phyloP scores from a whole-genome alignment of 768 basidiomycete species.

The Xerocomellus chrysenteron region DNA sequence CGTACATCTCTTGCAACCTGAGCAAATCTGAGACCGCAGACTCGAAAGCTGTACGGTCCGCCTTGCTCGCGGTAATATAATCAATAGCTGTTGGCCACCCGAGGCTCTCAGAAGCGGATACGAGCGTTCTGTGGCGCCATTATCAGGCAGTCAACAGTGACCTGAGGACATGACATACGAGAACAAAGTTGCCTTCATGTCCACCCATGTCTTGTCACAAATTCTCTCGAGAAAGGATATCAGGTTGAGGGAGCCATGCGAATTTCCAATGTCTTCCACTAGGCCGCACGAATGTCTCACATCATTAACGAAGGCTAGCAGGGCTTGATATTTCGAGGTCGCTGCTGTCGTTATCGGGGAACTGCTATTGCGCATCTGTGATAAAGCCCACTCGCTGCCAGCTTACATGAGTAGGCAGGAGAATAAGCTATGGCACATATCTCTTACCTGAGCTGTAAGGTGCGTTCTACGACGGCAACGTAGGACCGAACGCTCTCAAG shows the following conservation, averaged over 20 bases:
- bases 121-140: conserved; percentile 49
- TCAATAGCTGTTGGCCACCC: conserved; percentile 84
- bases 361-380: conserved; percentile 45
- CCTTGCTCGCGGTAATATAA: conserved; percentile 49
- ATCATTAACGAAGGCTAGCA: conserved; percentile 60
- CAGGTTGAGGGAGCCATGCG: conserved; percentile 56
- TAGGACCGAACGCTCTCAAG: conserved; percentile 76
- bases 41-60: conserved; percentile 68
- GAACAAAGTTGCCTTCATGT: conserved; percentile 65
- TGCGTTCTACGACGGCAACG: conserved; percentile 69
- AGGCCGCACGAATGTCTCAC: conserved; percentile 44
- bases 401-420: conserved; percentile 7
- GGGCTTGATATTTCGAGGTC: conserved; percentile 55
- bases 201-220: conserved; percentile 72
- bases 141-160: not conserved
- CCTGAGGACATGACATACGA: conserved; percentile 44
- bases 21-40: conserved; percentile 74
- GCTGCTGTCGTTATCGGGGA: conserved; percentile 44
- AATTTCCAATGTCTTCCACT: conserved; percentile 44
- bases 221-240: conserved; percentile 59
- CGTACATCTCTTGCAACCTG: conserved; percentile 76
- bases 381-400: conserved; percentile 56
- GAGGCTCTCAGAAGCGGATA: conserved; percentile 65
- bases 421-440: not conserved
- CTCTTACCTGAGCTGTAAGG: conserved; percentile 67